phyloP scores from a whole-genome alignment of 1,284 basidiomycete genomes.

The Cryptococcus deneoformans region DNA sequence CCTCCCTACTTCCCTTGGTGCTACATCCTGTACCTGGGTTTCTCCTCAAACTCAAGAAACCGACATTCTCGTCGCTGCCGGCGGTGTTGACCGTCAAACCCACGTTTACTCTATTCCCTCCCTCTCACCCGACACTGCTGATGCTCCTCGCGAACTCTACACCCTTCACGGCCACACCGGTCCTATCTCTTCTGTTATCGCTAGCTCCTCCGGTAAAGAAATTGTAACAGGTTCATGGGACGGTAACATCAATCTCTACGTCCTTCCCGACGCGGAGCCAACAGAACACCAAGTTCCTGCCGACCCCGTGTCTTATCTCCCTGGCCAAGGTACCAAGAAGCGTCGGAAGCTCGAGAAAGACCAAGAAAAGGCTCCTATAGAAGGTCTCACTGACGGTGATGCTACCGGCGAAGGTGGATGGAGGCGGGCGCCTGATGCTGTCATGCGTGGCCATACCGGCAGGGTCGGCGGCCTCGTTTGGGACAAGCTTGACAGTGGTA shows the following conservation, averaged over 20 bases:
- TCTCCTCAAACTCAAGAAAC: conserved; percentile 43
- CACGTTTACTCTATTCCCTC: conserved; percentile 60
- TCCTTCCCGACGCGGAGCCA: conserved; percentile 38
- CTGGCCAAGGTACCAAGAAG: conserved; percentile 56
- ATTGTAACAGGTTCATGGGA: conserved; percentile 79
- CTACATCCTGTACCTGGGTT: conserved; percentile 68
- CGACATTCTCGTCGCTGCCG: conserved; percentile 62
- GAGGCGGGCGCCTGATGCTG: conserved; percentile 42
- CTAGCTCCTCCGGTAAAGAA: conserved; percentile 57
- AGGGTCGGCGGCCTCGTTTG: conserved; percentile 42
- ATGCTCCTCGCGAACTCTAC: conserved; percentile 54
- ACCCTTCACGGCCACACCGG: conserved; percentile 71
- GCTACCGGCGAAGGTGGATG: conserved; percentile 41
- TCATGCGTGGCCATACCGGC: conserved; percentile 46
- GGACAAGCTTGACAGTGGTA: conserved; percentile 34
- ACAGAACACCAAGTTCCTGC: conserved; percentile 46
- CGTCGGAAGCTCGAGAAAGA: conserved; percentile 53
- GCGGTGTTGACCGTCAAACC: conserved; percentile 76
- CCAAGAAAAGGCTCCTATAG: conserved; percentile 44
- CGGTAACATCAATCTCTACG: conserved; percentile 67
- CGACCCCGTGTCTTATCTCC: conserved; percentile 43
- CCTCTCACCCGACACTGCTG: conserved; percentile 41
- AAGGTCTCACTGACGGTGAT: conserved; percentile 41
- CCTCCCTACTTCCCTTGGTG: conserved; percentile 54
- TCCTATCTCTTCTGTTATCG: conserved; percentile 64